Base-by-base conservation (phyloP, 2,329 filamentous ascomycete genomes). In the Fusarium tjaetaba region DNA sequence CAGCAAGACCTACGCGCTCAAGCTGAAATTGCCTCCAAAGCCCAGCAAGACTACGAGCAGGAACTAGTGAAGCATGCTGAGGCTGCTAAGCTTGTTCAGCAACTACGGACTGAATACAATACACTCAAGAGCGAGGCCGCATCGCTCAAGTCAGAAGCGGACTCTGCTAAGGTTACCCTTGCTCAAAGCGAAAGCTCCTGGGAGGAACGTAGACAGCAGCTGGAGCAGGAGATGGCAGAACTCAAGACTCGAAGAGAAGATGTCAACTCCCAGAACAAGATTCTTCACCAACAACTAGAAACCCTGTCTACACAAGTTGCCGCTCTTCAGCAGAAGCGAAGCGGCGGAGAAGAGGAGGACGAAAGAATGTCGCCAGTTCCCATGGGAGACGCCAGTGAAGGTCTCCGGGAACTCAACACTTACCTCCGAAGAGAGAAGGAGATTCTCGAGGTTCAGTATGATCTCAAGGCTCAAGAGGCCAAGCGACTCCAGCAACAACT, bases 401-500 rank as follows among this genome's bases (percentile, higher is more conserved):
- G 93, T 60, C 89, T 97, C 15, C 93, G 96, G 70, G 96, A 98
- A 78, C 90, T 99, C 64, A 97, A 97, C 83, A 93, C 90, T 70
- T 99, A 96, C 81, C 86, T 99, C 70, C 92, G 96, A 51, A 93
- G 94, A 46, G 97, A 99, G 84, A 99, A 98, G 86, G 96, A 98
- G 80, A 98, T 99, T 74, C 89, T 98, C 14, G 96, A 99, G 77
- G 94, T 98, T n/a, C 96, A 98, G 79, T 93, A 95, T 77, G 95
- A 98, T 76, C 87, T 98, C 49, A 95, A 96, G 77, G 88, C 91
- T 1, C 94, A 97, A 77, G 96, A 99, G 82, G 88, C 91, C 61
- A 97, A 97, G 83, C 91, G 96, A 61, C 84, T 98, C 46, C 94
- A 96, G 78, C 94, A 98, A 77, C 95, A 98, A 79, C 88, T 98